These are phyloP conservation scores for Hypoxylon sp. DNA, from an alignment of 2,329 filamentous ascomycete genomes.

Conservation along the genomic window DNA sequence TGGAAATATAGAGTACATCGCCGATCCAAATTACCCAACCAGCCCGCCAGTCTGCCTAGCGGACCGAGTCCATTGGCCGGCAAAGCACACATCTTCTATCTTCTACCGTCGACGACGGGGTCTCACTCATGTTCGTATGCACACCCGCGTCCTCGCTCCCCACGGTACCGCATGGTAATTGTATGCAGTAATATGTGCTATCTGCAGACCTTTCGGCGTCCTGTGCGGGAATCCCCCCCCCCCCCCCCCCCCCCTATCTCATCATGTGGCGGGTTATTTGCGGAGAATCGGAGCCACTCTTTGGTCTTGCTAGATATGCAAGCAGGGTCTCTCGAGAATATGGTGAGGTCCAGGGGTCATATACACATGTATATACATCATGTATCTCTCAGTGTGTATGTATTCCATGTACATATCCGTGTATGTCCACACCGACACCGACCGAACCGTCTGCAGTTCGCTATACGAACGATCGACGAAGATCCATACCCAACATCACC, in stretches of 20 bases:
- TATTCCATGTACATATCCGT: no score
- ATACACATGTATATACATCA: constrained; percentile 5
- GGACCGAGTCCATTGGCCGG: constrained; percentile 8
- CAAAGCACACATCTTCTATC: background rate
- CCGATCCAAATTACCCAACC: constrained; percentile 24
- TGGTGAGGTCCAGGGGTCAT: constrained; percentile 21
- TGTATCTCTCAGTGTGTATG: no score
- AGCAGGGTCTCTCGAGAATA: constrained; percentile 32
- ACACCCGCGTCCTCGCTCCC: constrained; percentile 1
- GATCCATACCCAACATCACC: constrained; percentile 18
- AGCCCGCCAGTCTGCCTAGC: constrained; percentile 11
- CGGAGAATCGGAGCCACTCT: constrained; percentile 28
- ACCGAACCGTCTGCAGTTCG: background rate
- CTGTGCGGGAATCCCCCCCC: constrained; percentile 31
- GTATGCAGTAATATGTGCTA: background rate
- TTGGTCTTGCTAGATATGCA: constrained; percentile 8
- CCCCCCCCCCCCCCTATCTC: no score
- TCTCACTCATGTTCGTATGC: constrained; percentile 9
- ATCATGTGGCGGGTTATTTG: constrained; percentile 34
- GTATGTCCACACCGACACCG: constrained; percentile 2
- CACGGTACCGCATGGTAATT: constrained; percentile 3
- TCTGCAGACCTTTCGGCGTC: constrained; percentile 23
- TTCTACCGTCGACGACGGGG: background rate
- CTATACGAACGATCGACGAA: constrained; percentile 8
- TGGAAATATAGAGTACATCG: constrained; percentile 1